Base-by-base conservation (phyloP, 345 rosid genomes). In the Arabis alpina region DNA sequence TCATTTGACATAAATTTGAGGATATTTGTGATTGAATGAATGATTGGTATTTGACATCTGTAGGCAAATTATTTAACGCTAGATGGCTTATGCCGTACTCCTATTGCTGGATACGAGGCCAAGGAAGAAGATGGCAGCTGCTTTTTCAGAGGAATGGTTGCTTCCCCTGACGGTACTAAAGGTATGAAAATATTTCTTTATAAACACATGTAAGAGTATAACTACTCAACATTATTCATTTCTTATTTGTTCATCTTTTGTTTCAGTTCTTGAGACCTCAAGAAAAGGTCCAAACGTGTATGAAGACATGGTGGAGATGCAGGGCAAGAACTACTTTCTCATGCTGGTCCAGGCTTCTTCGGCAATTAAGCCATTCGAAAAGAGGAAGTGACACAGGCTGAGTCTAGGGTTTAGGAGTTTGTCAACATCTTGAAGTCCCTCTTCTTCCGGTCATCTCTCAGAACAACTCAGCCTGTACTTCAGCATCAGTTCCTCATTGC, bases 71-170 rank as follows among this genome's bases (percentile, higher is more conserved):
- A 19, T 19, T 19, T 19, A 19, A 19, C 23, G 23, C 23, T 19
- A 19, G 23, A 19, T 19, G 23, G 23, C 23, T 19, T 1, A 19
- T 19, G 23, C 23, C 23, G 97, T 54, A 94, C 99, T 61, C 99
- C 99, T 49, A 91, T 94, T 60, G 99, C 99, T 12, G 99, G 97
- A 62, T 89, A 91, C 51, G 99, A 98, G 11, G 77, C 78, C 28
- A 19, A 19, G 23, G 23, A 19, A 0, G 23, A 19, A 19, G 23
- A 19, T 19, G 23, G 23, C 23, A 19, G 23, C 23, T 19, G 23
- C 23, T 19, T 19, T 19, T 19, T 19, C 23, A 19, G 23, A 19
- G 23, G 23, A 19, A 19, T 19, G 23, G 23, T 19, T 19, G 23
- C 23, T 19, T 19, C 23, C 23, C 23, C 23, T 19, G 93, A 94